Percentiles rank a stretch among this genome's conserved stretches.
These are phyloP conservation scores for Neocatenulostroma microsporum DNA, from an alignment of 2,329 filamentous ascomycete species.

Conservation along the genomic window DNA sequence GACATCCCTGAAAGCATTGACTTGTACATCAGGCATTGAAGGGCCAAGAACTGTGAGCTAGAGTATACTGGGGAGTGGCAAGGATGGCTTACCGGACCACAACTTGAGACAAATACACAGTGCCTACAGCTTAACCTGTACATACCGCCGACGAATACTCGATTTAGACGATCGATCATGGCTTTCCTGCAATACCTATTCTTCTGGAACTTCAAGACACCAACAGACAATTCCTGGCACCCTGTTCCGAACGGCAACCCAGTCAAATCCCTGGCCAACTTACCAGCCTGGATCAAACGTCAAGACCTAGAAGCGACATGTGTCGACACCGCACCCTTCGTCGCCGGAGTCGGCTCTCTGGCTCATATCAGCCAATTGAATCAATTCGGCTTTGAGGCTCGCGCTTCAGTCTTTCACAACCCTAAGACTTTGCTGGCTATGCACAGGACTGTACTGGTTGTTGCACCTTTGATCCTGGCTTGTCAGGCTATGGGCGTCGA, in stretches of 20 bases:
- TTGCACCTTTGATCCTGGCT: conserved; percentile 17
- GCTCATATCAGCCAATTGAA: conserved; percentile 22
- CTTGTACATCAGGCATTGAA: too few species aligned
- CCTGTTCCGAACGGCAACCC: conserved; percentile 17
- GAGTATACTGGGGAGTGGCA: too few species aligned
- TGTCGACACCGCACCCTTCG: conserved; percentile 25
- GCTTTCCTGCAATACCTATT: conserved; percentile 19
- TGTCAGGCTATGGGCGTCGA: conserved; percentile 21
- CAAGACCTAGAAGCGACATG: conserved; percentile 23
- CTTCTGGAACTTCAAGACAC: conserved; percentile 25
- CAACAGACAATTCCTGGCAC: conserved; percentile 24
- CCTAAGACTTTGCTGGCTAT: conserved; percentile 22
- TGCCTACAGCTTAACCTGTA: not conserved
- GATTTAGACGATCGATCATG: too few species aligned
- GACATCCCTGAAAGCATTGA: too few species aligned
- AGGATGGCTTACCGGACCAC: too few species aligned
- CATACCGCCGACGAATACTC: not conserved
- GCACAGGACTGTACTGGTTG: conserved; percentile 18
- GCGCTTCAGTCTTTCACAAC: conserved; percentile 22
- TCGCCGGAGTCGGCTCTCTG: conserved; percentile 19
- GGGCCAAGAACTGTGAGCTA: too few species aligned
- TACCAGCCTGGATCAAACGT: conserved; percentile 18
- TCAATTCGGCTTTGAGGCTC: conserved; percentile 23
- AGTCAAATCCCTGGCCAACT: conserved; percentile 15
- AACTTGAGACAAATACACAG: too few species aligned